Evolutionary conservation across 2,329 filamentous ascomycete species (phyloP).

Genomic region (Davidsoniella neocaledoniae): DNA sequence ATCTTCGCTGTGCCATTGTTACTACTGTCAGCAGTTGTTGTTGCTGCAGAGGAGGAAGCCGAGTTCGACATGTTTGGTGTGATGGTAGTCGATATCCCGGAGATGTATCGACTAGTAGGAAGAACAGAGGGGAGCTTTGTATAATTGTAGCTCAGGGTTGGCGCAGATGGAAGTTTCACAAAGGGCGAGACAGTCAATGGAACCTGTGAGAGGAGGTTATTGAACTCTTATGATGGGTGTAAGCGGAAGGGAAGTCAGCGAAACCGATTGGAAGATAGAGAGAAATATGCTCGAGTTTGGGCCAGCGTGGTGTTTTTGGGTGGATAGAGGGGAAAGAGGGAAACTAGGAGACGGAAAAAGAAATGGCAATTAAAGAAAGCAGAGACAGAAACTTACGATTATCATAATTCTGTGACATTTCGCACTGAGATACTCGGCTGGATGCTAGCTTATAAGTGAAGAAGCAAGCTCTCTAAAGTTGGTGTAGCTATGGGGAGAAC

Average conservation of each 20-base stretch:
- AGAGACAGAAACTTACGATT: slow-evolving; percentile 19
- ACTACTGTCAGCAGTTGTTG: slow-evolving; percentile 18
- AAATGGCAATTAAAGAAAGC: background rate
- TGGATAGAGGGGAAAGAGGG: background rate
- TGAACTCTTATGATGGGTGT: slow-evolving; percentile 38
- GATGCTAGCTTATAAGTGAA: background rate
- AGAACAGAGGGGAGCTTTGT: slow-evolving; percentile 76
- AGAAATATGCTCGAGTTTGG: no score
- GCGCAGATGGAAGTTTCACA: slow-evolving; percentile 72
- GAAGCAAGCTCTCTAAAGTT: background rate
- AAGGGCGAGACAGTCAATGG: slow-evolving; percentile 90
- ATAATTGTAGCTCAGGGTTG: slow-evolving; percentile 91
- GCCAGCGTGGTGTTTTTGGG: no score
- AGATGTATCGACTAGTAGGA: slow-evolving; percentile 27
- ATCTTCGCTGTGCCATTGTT: slow-evolving; percentile 21
- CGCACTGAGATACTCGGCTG: background rate
- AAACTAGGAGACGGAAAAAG: background rate
- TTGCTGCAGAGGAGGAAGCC: slow-evolving; percentile 20
- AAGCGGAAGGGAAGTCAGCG: no score
- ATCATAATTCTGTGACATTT: slow-evolving; percentile 12
- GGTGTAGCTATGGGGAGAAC: background rate
- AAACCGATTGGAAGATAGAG: background rate
- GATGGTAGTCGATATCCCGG: slow-evolving; percentile 26
- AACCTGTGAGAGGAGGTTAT: slow-evolving; percentile 80
- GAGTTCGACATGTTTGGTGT: background rate